Base-by-base conservation (phyloP, 495 filamentous ascomycete species). In the Pyrenula aspistea region DNA sequence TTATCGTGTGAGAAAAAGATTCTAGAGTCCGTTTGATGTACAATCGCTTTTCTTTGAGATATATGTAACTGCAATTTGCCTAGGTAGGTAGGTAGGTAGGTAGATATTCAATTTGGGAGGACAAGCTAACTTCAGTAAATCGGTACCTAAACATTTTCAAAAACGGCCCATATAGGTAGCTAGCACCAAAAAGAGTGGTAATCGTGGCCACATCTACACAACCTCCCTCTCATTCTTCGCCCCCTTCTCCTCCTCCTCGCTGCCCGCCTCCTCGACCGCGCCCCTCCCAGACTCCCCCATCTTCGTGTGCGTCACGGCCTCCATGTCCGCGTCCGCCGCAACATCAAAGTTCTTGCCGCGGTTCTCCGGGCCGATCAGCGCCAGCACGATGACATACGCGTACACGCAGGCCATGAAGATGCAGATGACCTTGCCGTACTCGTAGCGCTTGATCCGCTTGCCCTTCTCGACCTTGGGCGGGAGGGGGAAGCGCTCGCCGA, bases 321-420 rank as follows among this genome's bases (percentile, higher is more conserved):
- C 71, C 51, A 87, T 69, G 68, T 90, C 87, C 15, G 71, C 66
- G 66, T 89, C 87, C 59, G 83, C 73, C 47, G 70, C 77, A 0
- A 84, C 83, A 55, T 84, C 85, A 71, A 91, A 86, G 22, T 76
- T 68, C 10, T 80, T 71, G 15, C 82, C 78, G 54, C 89, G 60
- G 48, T 82, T 78, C 73, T 96, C 91, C 0, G 91, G 91, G 0
- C 91, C 91, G 1, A 89, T 57, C 15, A 94, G 62, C 0, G 87
- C 86, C 21, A 94, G 60, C 0, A 93, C 0, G 59, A 95, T 89
- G 8, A 84, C 77, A 65, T 94, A 96, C 3, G 68, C 84, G 68
- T 83, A 95, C n/a, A 95, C 91, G 61, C 88, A 91, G 2, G 81
- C 91, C 87, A 95, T 89, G 67, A 95, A 91, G 62, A 96, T 93